phyloP scores from a whole-genome alignment of 192 early-diverging fungal genomes.

The Backusella australiensis region DNA sequence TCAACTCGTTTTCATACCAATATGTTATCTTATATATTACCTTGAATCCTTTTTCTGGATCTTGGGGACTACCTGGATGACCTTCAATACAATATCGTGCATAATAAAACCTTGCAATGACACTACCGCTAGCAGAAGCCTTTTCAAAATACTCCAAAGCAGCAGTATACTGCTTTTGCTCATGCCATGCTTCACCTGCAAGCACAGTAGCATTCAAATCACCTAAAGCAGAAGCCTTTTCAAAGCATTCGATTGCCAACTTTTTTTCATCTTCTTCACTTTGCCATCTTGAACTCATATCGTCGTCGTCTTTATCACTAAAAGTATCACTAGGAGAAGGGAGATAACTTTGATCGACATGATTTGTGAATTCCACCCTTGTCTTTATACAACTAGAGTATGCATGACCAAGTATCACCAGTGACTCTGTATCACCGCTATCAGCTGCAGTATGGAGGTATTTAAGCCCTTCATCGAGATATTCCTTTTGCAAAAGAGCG shows the following conservation, averaged over 20 bases:
- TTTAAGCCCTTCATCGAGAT: not conserved
- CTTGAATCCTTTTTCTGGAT: slow-evolving; percentile 23
- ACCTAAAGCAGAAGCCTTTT: slow-evolving; percentile 28
- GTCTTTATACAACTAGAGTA: slow-evolving; percentile 20
- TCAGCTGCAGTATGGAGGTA: slow-evolving; percentile 10
- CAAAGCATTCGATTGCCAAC: slow-evolving; percentile 21
- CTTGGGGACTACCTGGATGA: slow-evolving; percentile 12
- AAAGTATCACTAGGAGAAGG: not conserved
- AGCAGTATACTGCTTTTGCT: slow-evolving; percentile 26
- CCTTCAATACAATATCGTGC: slow-evolving; percentile 29
- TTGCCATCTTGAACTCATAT: not conserved
- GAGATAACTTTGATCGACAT: not conserved
- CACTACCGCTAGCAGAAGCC: slow-evolving; percentile 25
- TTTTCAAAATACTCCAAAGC: slow-evolving; percentile 27
- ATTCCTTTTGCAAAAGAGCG: slow-evolving; percentile 10
- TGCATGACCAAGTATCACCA: slow-evolving; percentile 21
- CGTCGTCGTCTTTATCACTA: not conserved
- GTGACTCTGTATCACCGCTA: slow-evolving; percentile 23
- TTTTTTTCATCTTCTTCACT: slow-evolving; percentile 14
- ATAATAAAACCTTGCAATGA: slow-evolving; percentile 21
- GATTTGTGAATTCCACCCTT: not conserved
- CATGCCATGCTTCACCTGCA: slow-evolving; percentile 29
- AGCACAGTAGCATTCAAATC: slow-evolving; percentile 28
- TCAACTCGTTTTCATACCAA: not conserved
- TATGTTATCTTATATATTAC: not conserved